Evolutionary conservation across 352 stramenopile genomes (phyloP).

Genomic region (Globisporangium megalacanthum): DNA sequence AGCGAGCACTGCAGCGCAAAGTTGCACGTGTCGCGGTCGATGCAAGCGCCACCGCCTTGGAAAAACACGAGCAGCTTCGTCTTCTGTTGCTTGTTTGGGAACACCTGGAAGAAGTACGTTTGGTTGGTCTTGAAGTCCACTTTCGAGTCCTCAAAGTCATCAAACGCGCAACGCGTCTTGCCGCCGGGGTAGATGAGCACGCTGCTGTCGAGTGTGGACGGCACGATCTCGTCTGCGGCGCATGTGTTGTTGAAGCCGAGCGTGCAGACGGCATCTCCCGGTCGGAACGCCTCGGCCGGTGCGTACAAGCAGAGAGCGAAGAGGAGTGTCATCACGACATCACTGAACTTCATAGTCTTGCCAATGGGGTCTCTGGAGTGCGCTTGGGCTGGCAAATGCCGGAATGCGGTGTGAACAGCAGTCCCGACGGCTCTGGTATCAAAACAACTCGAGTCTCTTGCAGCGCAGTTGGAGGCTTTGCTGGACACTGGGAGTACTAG

Average conservation of each 20-base stretch:
- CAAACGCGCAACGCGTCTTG: conserved; percentile 17
- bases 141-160: conserved; percentile 8
- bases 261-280: conserved; percentile 23
- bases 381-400: too few species aligned
- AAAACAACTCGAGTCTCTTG: too few species aligned
- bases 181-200: conserved; percentile 23
- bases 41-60: conserved; percentile 32
- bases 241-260: conserved; percentile 21
- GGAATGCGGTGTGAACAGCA: too few species aligned
- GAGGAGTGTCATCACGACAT: too few species aligned
- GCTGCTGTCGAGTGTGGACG: conserved; percentile 18
- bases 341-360: too few species aligned
- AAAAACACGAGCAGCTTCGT: conserved; percentile 40
- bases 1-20: conserved; percentile 32
- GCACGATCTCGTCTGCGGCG: conserved; percentile 18
- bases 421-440: too few species aligned
- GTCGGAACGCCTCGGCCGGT: conserved; percentile 1
- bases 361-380: too few species aligned
- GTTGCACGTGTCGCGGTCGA: conserved; percentile 30
- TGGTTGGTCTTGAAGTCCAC: conserved; percentile 10
- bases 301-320: too few species aligned
- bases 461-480: too few species aligned
- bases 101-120: conserved; percentile 44
- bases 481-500: too few species aligned
- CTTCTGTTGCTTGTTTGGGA: conserved; percentile 26